Evolutionary conservation across 2,329 filamentous ascomycete species (phyloP).

Genomic region (Venturia oleaginea): DNA sequence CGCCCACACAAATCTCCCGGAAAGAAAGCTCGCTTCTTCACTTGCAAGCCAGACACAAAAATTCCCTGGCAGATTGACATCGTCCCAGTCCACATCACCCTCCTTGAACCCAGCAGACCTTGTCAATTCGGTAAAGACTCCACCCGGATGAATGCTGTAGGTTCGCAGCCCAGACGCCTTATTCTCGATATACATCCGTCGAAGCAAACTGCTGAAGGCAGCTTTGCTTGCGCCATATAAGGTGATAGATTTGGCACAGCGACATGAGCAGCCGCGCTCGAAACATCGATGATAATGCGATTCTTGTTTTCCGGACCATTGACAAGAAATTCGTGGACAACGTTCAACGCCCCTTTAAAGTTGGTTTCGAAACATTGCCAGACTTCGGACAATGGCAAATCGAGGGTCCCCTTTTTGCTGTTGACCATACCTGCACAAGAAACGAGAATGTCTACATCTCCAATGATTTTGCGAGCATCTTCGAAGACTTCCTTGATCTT

Average conservation of each 20-base stretch:
- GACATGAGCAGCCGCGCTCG: not conserved
- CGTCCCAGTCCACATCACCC: no score
- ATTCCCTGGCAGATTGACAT: constrained; percentile 19
- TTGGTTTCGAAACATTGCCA: not conserved
- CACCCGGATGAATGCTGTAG: constrained; percentile 26
- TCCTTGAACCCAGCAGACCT: no score
- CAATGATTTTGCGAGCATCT: not conserved
- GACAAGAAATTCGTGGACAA: not conserved
- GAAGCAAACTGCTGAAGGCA: not conserved
- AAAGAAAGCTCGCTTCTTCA: constrained; percentile 19
- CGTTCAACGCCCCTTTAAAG: not conserved
- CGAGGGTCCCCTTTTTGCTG: not conserved
- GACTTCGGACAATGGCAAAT: not conserved
- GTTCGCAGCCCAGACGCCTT: constrained; percentile 14
- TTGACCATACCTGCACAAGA: not conserved
- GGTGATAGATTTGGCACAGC: not conserved
- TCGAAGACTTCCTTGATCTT: not conserved
- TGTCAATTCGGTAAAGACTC: constrained; percentile 26
- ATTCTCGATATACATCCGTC: not conserved
- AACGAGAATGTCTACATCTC: not conserved
- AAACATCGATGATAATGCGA: not conserved
- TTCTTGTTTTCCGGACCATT: not conserved
- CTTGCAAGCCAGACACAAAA: constrained; percentile 27
- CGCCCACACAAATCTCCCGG: constrained; percentile 19
- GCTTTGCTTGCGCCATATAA: not conserved